phyloP scores from a whole-genome alignment of 768 basidiomycete species.

The Leccinum rimulosum region DNA sequence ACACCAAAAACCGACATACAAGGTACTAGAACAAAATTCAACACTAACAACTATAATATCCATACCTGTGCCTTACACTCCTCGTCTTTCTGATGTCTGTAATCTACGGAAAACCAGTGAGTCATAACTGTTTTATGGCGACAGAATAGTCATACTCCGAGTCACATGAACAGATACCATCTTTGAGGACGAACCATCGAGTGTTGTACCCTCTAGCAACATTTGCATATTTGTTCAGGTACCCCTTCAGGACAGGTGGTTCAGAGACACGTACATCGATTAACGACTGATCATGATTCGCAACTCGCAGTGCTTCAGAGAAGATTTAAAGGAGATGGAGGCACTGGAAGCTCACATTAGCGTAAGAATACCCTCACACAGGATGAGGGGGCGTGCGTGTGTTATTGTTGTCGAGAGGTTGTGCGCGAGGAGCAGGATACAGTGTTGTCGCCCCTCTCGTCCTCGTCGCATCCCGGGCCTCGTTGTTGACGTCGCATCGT shows the following conservation, averaged over 20 bases:
- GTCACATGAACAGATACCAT: conserved; percentile 79
- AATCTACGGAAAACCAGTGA: conserved; percentile 42
- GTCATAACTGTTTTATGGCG: neutral
- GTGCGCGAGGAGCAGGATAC: too few relatives aligned
- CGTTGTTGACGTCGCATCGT: too few relatives aligned
- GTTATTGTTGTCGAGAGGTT: too few relatives aligned
- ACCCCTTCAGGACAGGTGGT: conserved; percentile 67
- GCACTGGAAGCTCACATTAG: conserved; percentile 58
- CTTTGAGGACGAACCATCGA: conserved; percentile 88
- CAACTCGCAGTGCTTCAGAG: conserved; percentile 44
- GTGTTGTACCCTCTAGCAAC: conserved; percentile 88
- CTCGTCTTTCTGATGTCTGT: conserved; percentile 89
- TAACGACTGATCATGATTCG: conserved; percentile 75
- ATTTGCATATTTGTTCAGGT: conserved; percentile 90
- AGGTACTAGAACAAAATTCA: conserved; percentile 60
- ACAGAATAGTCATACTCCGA: conserved; percentile 30
- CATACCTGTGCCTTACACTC: conserved; percentile 74
- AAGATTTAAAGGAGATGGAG: neutral
- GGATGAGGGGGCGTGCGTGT: too few relatives aligned
- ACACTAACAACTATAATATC: too few relatives aligned
- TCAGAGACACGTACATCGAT: conserved; percentile 50
- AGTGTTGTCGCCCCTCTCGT: too few relatives aligned
- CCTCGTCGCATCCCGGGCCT: too few relatives aligned
- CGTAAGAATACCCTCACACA: conserved; percentile 72
- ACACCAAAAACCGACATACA: conserved; percentile 24